Percentiles rank a stretch among this genome's conserved stretches.
These are phyloP conservation scores for Zangia roseola DNA, from an alignment of 768 basidiomycete species.

Conservation along the genomic window DNA sequence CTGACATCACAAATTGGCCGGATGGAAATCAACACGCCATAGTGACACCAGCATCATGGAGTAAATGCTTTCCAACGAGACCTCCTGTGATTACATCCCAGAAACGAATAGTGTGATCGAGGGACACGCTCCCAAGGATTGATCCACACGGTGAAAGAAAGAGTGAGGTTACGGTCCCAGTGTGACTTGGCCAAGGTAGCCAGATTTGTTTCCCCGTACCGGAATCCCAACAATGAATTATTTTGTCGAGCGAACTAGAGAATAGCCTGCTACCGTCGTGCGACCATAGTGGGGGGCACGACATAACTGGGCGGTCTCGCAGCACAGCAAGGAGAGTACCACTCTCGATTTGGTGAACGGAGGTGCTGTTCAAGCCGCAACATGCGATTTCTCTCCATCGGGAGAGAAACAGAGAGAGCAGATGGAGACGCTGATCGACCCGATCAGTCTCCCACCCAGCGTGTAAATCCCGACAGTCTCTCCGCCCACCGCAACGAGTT, in stretches of 20 bases:
- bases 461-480: not conserved
- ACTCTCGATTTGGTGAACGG: not conserved
- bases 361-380: not conserved
- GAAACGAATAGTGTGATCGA: conserved; percentile 4
- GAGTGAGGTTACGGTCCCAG: not conserved
- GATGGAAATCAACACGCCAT: not conserved
- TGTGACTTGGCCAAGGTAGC: conserved; percentile 12
- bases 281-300: conserved; percentile 5
- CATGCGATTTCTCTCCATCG: not conserved
- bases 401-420: conserved; percentile 2
- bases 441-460: not conserved
- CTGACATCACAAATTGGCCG: conserved; percentile 1
- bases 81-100: not conserved
- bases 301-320: not conserved
- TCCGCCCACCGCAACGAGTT: not conserved
- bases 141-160: not conserved
- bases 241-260: not conserved
- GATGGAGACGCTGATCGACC: no score
- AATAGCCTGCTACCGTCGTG: conserved; percentile 5
- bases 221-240: conserved; percentile 1
- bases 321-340: not conserved
- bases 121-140: conserved; percentile 2
- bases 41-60: accelerated
- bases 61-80: not conserved
- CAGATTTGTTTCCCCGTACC: not conserved